Evolutionary conservation across 2,329 filamentous ascomycete genomes (phyloP).

Genomic region (Coniochaeta sp.): DNA sequence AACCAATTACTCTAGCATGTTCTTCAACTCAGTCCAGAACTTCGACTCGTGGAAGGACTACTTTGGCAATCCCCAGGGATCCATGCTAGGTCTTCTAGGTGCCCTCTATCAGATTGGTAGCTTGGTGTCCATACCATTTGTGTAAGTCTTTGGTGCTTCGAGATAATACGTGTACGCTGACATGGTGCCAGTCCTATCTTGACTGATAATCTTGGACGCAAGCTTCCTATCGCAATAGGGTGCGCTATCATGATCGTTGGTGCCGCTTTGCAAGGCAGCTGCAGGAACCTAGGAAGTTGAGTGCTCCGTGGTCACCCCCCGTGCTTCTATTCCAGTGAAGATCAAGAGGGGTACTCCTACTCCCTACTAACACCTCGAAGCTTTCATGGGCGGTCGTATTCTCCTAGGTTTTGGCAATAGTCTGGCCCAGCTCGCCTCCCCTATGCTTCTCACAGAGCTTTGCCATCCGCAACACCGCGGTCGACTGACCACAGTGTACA

Average conservation of each 20-base stretch:
- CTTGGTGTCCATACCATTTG: conserved; percentile 47
- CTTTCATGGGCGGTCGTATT: conserved; percentile 54
- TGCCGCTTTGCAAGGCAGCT: conserved; percentile 31
- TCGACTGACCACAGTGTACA: conserved; percentile 58
- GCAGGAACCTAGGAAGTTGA: conserved; percentile 31
- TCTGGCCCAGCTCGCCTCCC: conserved; percentile 55
- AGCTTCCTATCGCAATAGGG: conserved; percentile 32
- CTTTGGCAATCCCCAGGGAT: conserved; percentile 37
- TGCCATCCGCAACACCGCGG: conserved; percentile 62
- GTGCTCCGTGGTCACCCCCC: conserved; percentile 12
- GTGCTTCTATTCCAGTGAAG: not conserved
- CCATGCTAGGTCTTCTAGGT: conserved; percentile 42
- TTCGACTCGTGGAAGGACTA: conserved; percentile 30
- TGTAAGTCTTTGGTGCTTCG: conserved; percentile 38
- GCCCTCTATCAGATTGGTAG: conserved; percentile 54
- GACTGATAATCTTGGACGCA: conserved; percentile 31
- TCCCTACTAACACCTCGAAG: conserved; percentile 15
- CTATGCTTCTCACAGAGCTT: conserved; percentile 57
- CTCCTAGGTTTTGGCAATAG: conserved; percentile 62
- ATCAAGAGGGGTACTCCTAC: not conserved
- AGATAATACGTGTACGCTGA: conserved; percentile 33
- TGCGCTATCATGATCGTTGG: conserved; percentile 39
- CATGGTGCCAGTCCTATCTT: not conserved
- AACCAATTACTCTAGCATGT: conserved; percentile 43
- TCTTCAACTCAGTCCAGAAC: conserved; percentile 35